Evolutionary conservation across 768 basidiomycete species (phyloP).

Genomic region (Boletus eberwhitei): DNA sequence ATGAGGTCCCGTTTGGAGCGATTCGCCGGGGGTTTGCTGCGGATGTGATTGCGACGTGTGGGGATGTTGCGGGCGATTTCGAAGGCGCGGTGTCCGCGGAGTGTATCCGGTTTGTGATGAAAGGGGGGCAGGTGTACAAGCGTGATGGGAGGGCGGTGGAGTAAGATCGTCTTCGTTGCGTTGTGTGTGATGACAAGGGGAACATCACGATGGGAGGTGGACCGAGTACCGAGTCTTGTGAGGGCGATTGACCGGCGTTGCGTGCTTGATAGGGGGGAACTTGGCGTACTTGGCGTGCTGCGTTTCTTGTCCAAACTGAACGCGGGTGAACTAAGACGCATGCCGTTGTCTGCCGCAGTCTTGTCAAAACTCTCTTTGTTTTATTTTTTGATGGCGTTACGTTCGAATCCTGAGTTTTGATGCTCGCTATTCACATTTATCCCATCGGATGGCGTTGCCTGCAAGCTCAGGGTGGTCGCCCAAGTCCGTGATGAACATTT

Average conservation of each 20-base stretch:
- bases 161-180: background rate
- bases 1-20: constrained; percentile 54
- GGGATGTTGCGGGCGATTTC: constrained; percentile 39
- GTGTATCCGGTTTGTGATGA: constrained; percentile 56
- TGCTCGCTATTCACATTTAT: background rate
- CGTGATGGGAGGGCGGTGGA: constrained; percentile 29
- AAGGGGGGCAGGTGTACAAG: constrained; percentile 49
- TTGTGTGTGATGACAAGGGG: background rate
- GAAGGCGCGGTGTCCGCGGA: constrained; percentile 43
- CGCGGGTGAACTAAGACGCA: background rate
- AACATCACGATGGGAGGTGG: background rate
- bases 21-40: constrained; percentile 55
- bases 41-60: constrained; percentile 40
- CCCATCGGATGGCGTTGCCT: background rate
- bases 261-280: background rate
- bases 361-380: background rate
- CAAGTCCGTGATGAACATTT: background rate
- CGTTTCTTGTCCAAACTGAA: too few relatives aligned
- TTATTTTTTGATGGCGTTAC: background rate
- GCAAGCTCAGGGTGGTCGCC: too few relatives aligned
- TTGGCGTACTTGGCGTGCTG: too few relatives aligned
- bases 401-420: background rate
- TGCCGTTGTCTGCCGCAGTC: too few relatives aligned
- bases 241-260: background rate
- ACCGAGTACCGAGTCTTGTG: background rate